These are phyloP conservation scores for Capronia americana DNA, from an alignment of 2,329 filamentous ascomycete species.

Conservation along the genomic window DNA sequence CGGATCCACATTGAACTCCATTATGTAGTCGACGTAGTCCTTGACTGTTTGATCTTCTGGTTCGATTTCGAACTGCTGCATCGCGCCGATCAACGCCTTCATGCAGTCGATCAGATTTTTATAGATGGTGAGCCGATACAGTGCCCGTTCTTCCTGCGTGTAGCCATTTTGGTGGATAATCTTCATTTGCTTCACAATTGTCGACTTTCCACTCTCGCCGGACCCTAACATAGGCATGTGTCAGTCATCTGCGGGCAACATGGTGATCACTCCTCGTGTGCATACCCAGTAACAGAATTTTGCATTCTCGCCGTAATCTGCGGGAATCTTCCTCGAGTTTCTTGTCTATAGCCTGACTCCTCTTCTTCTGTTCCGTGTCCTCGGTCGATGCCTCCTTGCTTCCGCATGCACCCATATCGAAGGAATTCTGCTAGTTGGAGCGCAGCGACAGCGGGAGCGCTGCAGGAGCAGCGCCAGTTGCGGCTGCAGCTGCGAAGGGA, in stretches of 20 bases:
- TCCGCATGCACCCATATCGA: conserved; percentile 87
- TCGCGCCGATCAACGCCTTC: conserved; percentile 87
- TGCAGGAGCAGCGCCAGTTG: conserved; percentile 37
- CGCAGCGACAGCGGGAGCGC: conserved; percentile 32
- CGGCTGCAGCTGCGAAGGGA: conserved; percentile 36
- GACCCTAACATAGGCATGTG: conserved; percentile 67
- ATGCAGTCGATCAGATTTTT: conserved; percentile 98
- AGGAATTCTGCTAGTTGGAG: conserved; percentile 16
- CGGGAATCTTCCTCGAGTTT: conserved; percentile 93
- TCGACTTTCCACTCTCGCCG: conserved; percentile 98
- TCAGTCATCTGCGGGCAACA: conserved; percentile 28
- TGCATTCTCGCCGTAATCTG: conserved; percentile 94
- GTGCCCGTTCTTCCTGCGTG: conserved; percentile 87
- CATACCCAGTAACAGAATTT: conserved; percentile 91
- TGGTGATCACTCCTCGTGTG: conserved; percentile 23
- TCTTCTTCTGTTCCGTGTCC: conserved; percentile 91
- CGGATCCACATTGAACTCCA: conserved; percentile 87
- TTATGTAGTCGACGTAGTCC: conserved; percentile 77
- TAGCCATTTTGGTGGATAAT: conserved; percentile 99
- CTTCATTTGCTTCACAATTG: conserved; percentile 99
- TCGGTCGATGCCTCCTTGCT: conserved; percentile 75
- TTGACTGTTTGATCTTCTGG: conserved; percentile 74
- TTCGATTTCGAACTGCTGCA: conserved; percentile 88
- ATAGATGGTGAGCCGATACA: conserved; percentile 95
- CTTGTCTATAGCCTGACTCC: conserved; percentile 93